phyloP scores from a whole-genome alignment of 1,139 yeast genomes.

The Yamadazyma membranifaciens region DNA sequence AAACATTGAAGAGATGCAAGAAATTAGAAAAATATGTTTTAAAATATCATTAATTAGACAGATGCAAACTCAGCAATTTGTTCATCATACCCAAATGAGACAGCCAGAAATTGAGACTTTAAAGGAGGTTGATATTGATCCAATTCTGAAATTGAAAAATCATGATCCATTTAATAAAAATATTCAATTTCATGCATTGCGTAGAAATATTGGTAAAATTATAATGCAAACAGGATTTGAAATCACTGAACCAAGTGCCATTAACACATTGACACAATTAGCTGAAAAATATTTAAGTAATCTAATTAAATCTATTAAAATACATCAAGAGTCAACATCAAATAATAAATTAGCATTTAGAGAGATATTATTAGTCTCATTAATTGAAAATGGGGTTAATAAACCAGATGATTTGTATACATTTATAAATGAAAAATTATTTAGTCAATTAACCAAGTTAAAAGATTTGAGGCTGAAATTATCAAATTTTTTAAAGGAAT shows the following conservation, averaged over 20 bases:
- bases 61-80: conserved; percentile 81
- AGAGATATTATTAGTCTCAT: conserved; percentile 58
- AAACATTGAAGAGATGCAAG: conserved; percentile 80
- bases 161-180: conserved; percentile 59
- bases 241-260: conserved; percentile 72
- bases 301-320: conserved; percentile 66
- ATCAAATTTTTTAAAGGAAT: conserved; percentile 72
- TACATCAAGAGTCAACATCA: conserved; percentile 67
- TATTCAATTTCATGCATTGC: conserved; percentile 64
- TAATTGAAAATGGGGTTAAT: conserved; percentile 81
- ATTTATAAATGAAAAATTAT: conserved; percentile 71
- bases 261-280: conserved; percentile 76
- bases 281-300: conserved; percentile 80
- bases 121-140: conserved; percentile 71
- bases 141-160: conserved; percentile 69
- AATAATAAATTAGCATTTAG: conserved; percentile 40
- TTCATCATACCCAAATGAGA: conserved; percentile 71
- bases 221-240: conserved; percentile 96
- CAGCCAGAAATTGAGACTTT: conserved; percentile 66
- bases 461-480: conserved; percentile 66
- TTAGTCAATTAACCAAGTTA: conserved; percentile 68
- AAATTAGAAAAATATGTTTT: conserved; percentile 82
- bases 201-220: conserved; percentile 70
- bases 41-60: conserved; percentile 86
- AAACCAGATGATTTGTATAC: conserved; percentile 75